phyloP scores from a whole-genome alignment of 1,284 basidiomycete genomes.

The Pseudozyma sp. region DNA sequence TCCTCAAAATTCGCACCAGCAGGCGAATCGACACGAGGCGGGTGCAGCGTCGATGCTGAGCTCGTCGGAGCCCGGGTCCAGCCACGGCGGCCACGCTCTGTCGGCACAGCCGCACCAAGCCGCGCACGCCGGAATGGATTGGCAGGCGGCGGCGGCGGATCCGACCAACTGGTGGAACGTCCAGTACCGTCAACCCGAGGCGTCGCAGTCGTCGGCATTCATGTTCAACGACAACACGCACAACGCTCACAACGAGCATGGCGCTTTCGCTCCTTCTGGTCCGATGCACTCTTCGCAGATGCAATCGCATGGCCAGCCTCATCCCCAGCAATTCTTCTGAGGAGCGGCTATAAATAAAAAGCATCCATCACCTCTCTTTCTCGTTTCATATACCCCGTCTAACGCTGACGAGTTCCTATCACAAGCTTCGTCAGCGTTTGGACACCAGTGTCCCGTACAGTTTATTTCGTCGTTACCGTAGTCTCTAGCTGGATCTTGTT shows the following conservation, averaged over 20 bases:
- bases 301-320: slow-evolving; percentile 15
- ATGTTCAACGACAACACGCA: slow-evolving; percentile 19
- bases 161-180: slow-evolving; percentile 41
- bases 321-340: slow-evolving; percentile 35
- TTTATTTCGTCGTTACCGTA: too few species aligned
- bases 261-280: slow-evolving; percentile 2
- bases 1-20: slow-evolving; percentile 21
- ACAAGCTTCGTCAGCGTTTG: background rate
- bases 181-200: slow-evolving; percentile 33
- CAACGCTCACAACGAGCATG: slow-evolving; percentile 16
- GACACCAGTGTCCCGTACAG: background rate
- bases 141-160: slow-evolving; percentile 29
- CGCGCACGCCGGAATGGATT: slow-evolving; percentile 21
- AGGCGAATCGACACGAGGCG: slow-evolving; percentile 10
- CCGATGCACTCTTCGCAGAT: slow-evolving; percentile 9
- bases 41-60: slow-evolving; percentile 18
- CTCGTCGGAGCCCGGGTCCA: slow-evolving; percentile 32
- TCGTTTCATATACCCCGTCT: slow-evolving; percentile 11
- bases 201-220: slow-evolving; percentile 31
- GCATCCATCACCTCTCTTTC: slow-evolving; percentile 8
- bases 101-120: slow-evolving; percentile 12
- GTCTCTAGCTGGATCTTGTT: background rate
- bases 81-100: slow-evolving; percentile 9
- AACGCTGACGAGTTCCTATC: background rate
- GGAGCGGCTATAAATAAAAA: background rate